phyloP scores from a whole-genome alignment of 495 filamentous ascomycete genomes.

The Rostrohypoxylon terebratum region DNA sequence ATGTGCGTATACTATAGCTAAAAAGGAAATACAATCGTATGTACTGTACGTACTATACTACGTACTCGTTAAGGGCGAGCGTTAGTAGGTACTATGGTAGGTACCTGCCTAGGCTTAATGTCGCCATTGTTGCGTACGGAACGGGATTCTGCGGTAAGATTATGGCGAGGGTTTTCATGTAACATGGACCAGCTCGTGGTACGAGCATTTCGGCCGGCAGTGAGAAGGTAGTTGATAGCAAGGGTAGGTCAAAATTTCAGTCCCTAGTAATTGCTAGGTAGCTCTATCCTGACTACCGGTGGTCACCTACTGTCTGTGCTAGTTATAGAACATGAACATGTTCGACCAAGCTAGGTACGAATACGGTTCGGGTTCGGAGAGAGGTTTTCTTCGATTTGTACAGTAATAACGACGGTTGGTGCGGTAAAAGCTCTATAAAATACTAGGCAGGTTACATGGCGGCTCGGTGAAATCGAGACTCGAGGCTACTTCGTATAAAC shows the following conservation, averaged over 20 bases:
- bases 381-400: slow-evolving; percentile 13
- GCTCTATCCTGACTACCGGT: not conserved
- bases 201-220: slow-evolving; percentile 26
- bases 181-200: slow-evolving; percentile 24
- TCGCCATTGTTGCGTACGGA: slow-evolving; percentile 6
- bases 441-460: slow-evolving; percentile 27
- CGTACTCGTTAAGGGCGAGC: not conserved
- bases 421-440: slow-evolving; percentile 34
- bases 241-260: slow-evolving; percentile 4
- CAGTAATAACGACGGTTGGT: slow-evolving; percentile 14
- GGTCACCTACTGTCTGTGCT: slow-evolving; percentile 23
- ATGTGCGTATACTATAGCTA: slow-evolving; percentile 10
- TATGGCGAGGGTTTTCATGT: slow-evolving; percentile 20
- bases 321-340: slow-evolving; percentile 36
- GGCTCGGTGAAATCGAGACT: slow-evolving; percentile 27
- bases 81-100: not conserved
- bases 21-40: slow-evolving; percentile 6
- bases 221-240: slow-evolving; percentile 30
- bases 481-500: slow-evolving; percentile 13
- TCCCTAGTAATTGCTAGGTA: not conserved
- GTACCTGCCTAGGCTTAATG: too few species aligned
- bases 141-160: slow-evolving; percentile 40
- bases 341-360: slow-evolving; percentile 34
- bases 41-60: slow-evolving; percentile 11
- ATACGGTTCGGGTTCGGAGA: slow-evolving; percentile 29